Percentiles rank a stretch among this genome's conserved stretches.
These are phyloP conservation scores for Tuber indicum DNA, from an alignment of 495 filamentous ascomycete genomes.

Conservation along the genomic window DNA sequence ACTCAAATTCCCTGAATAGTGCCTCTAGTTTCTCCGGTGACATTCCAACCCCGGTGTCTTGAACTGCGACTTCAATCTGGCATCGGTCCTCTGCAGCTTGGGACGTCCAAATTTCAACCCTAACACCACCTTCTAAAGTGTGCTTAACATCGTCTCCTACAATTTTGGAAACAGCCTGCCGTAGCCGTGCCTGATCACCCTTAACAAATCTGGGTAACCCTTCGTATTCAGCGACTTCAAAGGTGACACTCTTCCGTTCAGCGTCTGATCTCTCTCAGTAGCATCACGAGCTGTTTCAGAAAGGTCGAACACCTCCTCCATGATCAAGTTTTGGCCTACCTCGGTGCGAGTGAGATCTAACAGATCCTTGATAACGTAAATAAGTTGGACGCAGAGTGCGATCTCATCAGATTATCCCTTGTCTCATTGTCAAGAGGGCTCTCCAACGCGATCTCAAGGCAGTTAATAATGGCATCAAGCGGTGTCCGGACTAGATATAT, in stretches of 20 bases:
- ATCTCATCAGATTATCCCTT: slow-evolving; percentile 75
- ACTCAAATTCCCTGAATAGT: slow-evolving; percentile 81
- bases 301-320: slow-evolving; percentile 75
- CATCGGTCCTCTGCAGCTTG: slow-evolving; percentile 35
- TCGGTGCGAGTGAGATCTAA: slow-evolving; percentile 88
- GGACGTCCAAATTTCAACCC: slow-evolving; percentile 58
- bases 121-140: slow-evolving; percentile 63
- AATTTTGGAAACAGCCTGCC: slow-evolving; percentile 76
- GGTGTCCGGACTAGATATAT: slow-evolving; percentile 64
- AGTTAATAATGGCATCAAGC: slow-evolving; percentile 93
- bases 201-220: slow-evolving; percentile 65
- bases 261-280: slow-evolving; percentile 63
- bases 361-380: slow-evolving; percentile 94
- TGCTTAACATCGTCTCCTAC: slow-evolving; percentile 81
- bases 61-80: slow-evolving; percentile 63
- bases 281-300: slow-evolving; percentile 67
- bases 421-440: slow-evolving; percentile 75
- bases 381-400: slow-evolving; percentile 89
- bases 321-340: slow-evolving; percentile 70
- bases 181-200: slow-evolving; percentile 71
- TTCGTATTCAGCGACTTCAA: slow-evolving; percentile 59
- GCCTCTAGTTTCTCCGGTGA: slow-evolving; percentile 61
- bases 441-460: slow-evolving; percentile 88
- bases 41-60: slow-evolving; percentile 82
- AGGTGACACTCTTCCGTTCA: slow-evolving; percentile 65